Conservation (phyloP, 1,284 basidiomycete species). For the Vanrija sp. region DNA sequence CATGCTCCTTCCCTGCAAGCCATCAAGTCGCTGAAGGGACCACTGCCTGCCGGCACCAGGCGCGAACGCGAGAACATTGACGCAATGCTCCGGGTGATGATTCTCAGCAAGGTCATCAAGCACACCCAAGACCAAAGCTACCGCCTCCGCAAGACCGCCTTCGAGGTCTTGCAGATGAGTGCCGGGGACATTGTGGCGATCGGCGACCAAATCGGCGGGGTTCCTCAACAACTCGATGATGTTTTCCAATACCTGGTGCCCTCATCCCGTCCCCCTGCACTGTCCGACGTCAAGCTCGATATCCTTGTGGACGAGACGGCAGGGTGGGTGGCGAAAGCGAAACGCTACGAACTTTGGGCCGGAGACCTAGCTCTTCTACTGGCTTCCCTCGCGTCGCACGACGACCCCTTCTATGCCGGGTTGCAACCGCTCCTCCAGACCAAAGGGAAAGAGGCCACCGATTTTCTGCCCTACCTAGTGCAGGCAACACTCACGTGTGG, state of each 20-base stretch:
- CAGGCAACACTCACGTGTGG: constrained; percentile 59
- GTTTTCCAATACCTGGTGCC: constrained; percentile 6
- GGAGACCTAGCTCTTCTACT: constrained; percentile 60
- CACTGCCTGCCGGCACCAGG: too few relatives aligned
- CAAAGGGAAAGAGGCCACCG: constrained; percentile 60
- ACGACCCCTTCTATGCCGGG: constrained; percentile 66
- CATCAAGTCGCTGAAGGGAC: constrained; percentile 11
- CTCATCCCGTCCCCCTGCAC: background rate
- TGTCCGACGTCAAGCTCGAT: background rate
- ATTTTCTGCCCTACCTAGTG: constrained; percentile 67
- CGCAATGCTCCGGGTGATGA: background rate
- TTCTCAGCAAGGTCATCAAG: constrained; percentile 15
- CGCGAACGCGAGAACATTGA: too few relatives aligned
- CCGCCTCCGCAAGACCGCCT: constrained; percentile 14
- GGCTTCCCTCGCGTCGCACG: constrained; percentile 56
- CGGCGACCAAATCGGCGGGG: background rate
- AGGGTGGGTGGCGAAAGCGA: constrained; percentile 18
- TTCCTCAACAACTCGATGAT: constrained; percentile 6
- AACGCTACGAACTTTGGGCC: constrained; percentile 57
- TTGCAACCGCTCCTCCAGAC: constrained; percentile 59
- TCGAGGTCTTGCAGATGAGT: constrained; percentile 16
- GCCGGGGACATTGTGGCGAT: constrained; percentile 4
- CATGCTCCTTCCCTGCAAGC: constrained; percentile 50
- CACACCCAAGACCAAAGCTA: constrained; percentile 16
- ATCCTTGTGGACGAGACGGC: constrained; percentile 1